Percentiles rank a stretch among this genome's conserved stretches.
Evolutionary conservation across 805 yeast species (phyloP).

Genomic region (Saturnispora hagleri): DNA sequence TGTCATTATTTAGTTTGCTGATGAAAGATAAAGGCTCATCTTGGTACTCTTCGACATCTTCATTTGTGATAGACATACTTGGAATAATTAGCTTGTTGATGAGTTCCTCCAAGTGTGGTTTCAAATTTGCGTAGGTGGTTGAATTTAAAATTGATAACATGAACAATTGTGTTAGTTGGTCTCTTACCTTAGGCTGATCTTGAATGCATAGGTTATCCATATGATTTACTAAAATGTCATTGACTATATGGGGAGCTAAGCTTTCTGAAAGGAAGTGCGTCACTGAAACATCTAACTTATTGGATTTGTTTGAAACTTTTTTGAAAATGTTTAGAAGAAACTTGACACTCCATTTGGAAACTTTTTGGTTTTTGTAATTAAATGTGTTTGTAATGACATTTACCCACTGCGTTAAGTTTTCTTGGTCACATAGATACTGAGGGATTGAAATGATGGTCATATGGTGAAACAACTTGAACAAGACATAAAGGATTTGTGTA

Average conservation of each 20-base stretch:
- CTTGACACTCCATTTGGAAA: conserved; percentile 6
- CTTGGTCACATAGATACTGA: neutral
- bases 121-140: conserved; percentile 29
- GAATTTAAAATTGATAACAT: conserved; percentile 3
- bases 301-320: conserved; percentile 2
- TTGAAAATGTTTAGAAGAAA: conserved; percentile 3
- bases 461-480: conserved; percentile 3
- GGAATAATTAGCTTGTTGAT: conserved; percentile 71
- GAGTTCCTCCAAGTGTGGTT: conserved; percentile 55
- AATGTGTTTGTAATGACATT: neutral
- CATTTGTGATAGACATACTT: conserved; percentile 58
- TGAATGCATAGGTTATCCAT: neutral
- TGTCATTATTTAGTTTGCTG: conserved; percentile 33
- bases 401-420: neutral
- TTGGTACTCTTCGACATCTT: conserved; percentile 65
- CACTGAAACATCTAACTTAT: neutral
- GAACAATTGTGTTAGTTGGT: conserved; percentile 2
- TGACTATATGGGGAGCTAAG: neutral
- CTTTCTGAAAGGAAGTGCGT: neutral
- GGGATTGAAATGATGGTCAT: conserved; percentile 4
- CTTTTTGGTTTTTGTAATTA: neutral
- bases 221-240: neutral
- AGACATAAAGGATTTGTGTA: neutral
- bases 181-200: conserved; percentile 1
- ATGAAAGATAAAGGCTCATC: conserved; percentile 86